Evolutionary conservation across 2,329 filamentous ascomycete species (phyloP).

Genomic region (Bipolaris gigantea): DNA sequence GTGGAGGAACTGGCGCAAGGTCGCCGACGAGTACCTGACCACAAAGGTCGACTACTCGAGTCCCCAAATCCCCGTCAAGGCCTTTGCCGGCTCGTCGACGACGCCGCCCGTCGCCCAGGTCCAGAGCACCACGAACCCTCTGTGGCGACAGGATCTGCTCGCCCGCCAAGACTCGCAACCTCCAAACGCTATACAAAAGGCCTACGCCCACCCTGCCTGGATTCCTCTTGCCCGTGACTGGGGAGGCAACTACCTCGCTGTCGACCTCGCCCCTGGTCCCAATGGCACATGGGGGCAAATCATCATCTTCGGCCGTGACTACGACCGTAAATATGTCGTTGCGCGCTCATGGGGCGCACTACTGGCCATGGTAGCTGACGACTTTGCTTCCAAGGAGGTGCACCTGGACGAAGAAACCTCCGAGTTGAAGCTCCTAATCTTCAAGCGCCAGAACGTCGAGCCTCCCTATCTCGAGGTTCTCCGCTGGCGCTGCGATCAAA

Average conservation of each 20-base stretch:
- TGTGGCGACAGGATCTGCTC: conserved; percentile 85
- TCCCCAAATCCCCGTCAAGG: conserved; percentile 70
- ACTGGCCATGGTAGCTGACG: conserved; percentile 83
- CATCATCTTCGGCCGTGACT: conserved; percentile 95
- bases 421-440: conserved; percentile 90
- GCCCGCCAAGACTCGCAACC: conserved; percentile 87
- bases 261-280: conserved; percentile 89
- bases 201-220: conserved; percentile 92
- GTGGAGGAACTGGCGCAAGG: conserved; percentile 93
- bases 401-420: conserved; percentile 88
- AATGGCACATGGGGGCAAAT: conserved; percentile 93
- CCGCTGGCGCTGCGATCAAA: conserved; percentile 93
- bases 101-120: conserved; percentile 63
- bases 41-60: conserved; percentile 57
- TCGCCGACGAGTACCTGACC: conserved; percentile 85
- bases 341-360: conserved; percentile 90
- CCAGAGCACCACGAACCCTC: conserved; percentile 59
- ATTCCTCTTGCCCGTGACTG: conserved; percentile 95
- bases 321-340: conserved; percentile 97
- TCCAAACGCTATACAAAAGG: conserved; percentile 81
- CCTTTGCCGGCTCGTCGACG: conserved; percentile 69
- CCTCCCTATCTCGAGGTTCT: conserved; percentile 93
- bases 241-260: conserved; percentile 96
- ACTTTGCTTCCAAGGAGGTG: conserved; percentile 88
- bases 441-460: conserved; percentile 78